These are phyloP conservation scores for Saturnispora besseyi DNA, from an alignment of 805 yeast species.

Conservation along the genomic window DNA sequence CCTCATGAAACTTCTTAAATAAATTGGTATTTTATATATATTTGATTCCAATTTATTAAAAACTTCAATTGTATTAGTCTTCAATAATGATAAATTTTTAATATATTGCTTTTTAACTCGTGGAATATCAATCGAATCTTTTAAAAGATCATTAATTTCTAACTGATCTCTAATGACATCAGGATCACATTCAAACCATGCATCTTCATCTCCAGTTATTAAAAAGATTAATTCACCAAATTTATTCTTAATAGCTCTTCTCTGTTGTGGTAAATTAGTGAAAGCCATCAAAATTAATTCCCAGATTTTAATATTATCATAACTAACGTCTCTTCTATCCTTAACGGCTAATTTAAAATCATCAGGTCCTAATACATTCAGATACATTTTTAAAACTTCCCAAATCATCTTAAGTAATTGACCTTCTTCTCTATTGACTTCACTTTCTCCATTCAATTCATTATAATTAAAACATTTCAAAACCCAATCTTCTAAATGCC, in stretches of 20 bases:
- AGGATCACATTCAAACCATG: slow-evolving; percentile 79
- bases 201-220: slow-evolving; percentile 38
- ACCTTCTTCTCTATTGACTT: slow-evolving; percentile 59
- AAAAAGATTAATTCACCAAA: slow-evolving; percentile 32
- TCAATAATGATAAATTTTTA: slow-evolving; percentile 58
- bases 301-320: slow-evolving; percentile 31
- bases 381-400: slow-evolving; percentile 34
- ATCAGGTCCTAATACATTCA: slow-evolving; percentile 21
- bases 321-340: slow-evolving; percentile 16
- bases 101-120: slow-evolving; percentile 67
- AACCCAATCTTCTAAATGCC: slow-evolving; percentile 29
- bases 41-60: slow-evolving; percentile 41
- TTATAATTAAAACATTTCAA: slow-evolving; percentile 26
- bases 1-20: slow-evolving; percentile 46
- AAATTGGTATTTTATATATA: slow-evolving; percentile 41
- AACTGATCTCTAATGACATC: slow-evolving; percentile 39
- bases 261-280: slow-evolving; percentile 40
- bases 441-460: slow-evolving; percentile 13
- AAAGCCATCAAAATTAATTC: slow-evolving; percentile 34
- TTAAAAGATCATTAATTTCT: slow-evolving; percentile 13
- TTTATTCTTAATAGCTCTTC: slow-evolving; percentile 34
- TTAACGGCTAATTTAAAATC: slow-evolving; percentile 22
- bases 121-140: slow-evolving; percentile 69
- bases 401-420: slow-evolving; percentile 53
- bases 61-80: slow-evolving; percentile 61